Evolutionary conservation across 257 asterid species (phyloP).

Genomic region (Nicotiana benthamiana): DNA sequence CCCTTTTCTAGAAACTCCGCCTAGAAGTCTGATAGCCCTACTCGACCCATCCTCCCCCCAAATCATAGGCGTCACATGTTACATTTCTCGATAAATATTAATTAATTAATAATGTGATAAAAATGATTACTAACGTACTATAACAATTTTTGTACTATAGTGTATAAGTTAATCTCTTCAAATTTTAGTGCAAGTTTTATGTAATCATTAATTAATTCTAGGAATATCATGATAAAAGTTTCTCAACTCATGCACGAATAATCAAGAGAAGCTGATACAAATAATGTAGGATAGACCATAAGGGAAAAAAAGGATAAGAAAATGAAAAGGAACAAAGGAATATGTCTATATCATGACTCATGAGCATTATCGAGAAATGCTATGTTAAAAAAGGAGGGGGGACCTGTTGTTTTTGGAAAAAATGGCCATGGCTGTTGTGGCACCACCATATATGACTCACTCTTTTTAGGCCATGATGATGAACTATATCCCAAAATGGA

Average conservation of each 20-base stretch:
- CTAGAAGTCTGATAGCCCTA: too few species aligned
- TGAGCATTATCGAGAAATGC: not conserved
- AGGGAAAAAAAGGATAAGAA: not conserved
- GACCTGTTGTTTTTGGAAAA: conserved; percentile 15
- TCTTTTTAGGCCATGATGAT: conserved; percentile 8
- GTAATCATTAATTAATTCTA: too few species aligned
- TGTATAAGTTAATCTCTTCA: too few species aligned
- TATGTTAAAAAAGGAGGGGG: conserved; percentile 2
- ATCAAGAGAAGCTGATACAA: not conserved
- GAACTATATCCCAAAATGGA: conserved; percentile 5
- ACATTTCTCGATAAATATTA: too few species aligned
- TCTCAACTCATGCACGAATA: not conserved
- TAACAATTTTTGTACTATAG: too few species aligned
- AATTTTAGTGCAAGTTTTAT: too few species aligned
- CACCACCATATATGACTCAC: conserved; percentile 20
- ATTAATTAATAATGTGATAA: too few species aligned
- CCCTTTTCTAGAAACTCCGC: too few species aligned
- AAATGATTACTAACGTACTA: too few species aligned
- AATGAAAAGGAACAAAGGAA: not conserved
- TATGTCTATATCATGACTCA: conserved; percentile 11
- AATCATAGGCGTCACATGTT: too few species aligned
- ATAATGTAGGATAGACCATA: not conserved
- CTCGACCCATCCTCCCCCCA: too few species aligned
- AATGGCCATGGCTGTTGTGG: conserved; percentile 21
- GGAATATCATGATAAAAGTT: too few species aligned